Base-by-base conservation (phyloP, 305 asterid species). In the Fraxinus floribunda region DNA sequence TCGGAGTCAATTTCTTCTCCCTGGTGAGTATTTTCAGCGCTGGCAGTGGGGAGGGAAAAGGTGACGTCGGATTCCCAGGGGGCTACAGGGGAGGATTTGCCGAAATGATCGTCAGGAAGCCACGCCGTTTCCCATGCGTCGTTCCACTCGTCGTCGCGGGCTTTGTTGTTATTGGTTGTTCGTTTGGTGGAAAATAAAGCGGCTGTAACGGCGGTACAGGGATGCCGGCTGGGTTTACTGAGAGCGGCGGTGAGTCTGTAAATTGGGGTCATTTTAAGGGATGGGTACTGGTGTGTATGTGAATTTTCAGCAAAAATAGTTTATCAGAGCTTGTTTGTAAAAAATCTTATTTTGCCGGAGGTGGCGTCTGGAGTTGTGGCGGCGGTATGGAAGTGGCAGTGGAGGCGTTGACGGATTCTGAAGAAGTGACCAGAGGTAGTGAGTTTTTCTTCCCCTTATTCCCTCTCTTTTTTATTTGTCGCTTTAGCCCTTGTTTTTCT, bases 51-150 rank as follows among this genome's bases (percentile, higher is more conserved):
- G 52, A 88, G 90, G n/a, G 94, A 87, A 91, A 94, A 90, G 81
- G 85, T 86, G 81, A 95, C 96, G 83, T 95, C 97, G 72, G 96
- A 66, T 77, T 94, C 99, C 97, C 97, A 95, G 16, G 96, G 92
- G 0, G 97, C 62, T 52, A 52, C 62, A 52, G 20, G 88, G 3
- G 83, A 24, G 66, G 88, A 85, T 85, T 90, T 92, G 4, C 89
- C 92, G 52, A 93, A 83, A 76, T 90, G 89, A 57, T 68, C 95
- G 68, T 91, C 94, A 1, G 98, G 98, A 20, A 92, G 91, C 98
- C 98, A 95, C 0, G 97, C 95, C 10, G 95, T 88, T 87, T 93
- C 98, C 98, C 98, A 95, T 0, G 97, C 93, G 79, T 91, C 93
- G 85, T 92, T 93, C 98, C 98, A 95, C 82, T 93, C 94, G 66